These are phyloP conservation scores for Nothophoma quercina DNA, from an alignment of 2,329 filamentous ascomycete genomes.

Conservation along the genomic window DNA sequence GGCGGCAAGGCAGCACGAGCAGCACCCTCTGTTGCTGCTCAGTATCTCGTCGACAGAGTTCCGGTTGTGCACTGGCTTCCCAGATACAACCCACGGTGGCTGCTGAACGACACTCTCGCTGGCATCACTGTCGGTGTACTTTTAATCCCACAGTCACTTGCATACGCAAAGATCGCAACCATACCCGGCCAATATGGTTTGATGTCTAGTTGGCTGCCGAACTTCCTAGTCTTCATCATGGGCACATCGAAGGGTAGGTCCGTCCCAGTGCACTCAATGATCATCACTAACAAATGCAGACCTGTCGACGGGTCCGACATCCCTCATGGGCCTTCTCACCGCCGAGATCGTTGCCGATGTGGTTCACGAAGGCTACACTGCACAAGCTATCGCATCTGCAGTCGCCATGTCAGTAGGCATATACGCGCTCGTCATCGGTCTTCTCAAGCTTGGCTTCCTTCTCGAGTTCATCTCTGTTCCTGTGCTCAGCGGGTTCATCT, in stretches of 20 bases:
- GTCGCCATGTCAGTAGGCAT: conserved; percentile 70
- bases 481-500: conserved; percentile 71
- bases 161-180: conserved; percentile 92
- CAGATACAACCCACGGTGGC: conserved; percentile 67
- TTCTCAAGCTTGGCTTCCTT: conserved; percentile 70
- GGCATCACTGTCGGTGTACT: conserved; percentile 75
- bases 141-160: conserved; percentile 93
- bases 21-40: conserved; percentile 60
- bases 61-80: conserved; percentile 71
- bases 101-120: conserved; percentile 67
- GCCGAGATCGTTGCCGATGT: conserved; percentile 66
- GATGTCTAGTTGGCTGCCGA: conserved; percentile 90
- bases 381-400: conserved; percentile 66
- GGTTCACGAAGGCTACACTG: conserved; percentile 58
- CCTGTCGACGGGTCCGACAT: conserved; percentile 71
- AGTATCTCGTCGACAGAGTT: conserved; percentile 67
- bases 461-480: conserved; percentile 72
- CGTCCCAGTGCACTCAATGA: fast-evolving
- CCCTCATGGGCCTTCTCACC: conserved; percentile 69
- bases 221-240: conserved; percentile 97
- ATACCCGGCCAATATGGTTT: conserved; percentile 87
- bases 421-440: conserved; percentile 65
- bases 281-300: conserved; percentile 59
- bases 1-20: conserved; percentile 45
- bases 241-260: conserved; percentile 63